Evolutionary conservation across 129 eudicot genomes (phyloP).

Genomic region (Scalesia atractyloides): DNA sequence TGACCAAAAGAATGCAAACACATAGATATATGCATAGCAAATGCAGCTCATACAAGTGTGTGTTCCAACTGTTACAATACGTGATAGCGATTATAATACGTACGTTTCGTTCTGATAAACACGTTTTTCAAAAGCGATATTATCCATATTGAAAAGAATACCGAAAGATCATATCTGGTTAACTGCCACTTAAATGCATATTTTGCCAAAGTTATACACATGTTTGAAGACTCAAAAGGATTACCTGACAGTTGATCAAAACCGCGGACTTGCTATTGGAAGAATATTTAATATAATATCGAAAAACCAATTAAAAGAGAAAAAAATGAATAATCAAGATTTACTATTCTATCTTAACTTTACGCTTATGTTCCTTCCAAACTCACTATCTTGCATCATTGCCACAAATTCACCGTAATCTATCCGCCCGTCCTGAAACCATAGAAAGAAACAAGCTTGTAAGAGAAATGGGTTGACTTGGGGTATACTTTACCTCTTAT

Average conservation of each 20-base stretch:
- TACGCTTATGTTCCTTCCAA: conserved; percentile 45
- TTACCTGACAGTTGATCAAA: conserved; percentile 22
- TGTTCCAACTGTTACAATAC: conserved; percentile 34
- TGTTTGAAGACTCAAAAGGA: conserved; percentile 6
- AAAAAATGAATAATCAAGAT: conserved; percentile 17
- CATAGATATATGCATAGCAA: conserved; percentile 18
- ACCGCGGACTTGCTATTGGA: conserved; percentile 15
- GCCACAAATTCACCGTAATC: conserved; percentile 91
- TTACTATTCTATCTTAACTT: conserved; percentile 37
- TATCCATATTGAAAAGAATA: not conserved
- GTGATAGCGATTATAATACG: conserved; percentile 25
- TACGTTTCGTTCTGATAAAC: conserved; percentile 21
- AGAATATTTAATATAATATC: not conserved
- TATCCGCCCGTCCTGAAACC: conserved; percentile 74
- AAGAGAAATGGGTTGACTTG: conserved; percentile 2
- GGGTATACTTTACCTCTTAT: conserved; percentile 5
- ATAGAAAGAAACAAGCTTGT: conserved; percentile 1
- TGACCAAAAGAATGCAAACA: conserved; percentile 41
- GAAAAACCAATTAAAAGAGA: conserved; percentile 1
- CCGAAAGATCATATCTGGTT: not conserved
- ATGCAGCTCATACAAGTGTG: conserved; percentile 35
- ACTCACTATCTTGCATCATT: conserved; percentile 86
- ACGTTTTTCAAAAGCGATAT: conserved; percentile 17
- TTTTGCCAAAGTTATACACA: not conserved
- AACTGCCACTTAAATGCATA: conserved; percentile 2